phyloP scores from a whole-genome alignment of 2,329 filamentous ascomycete species.

The Pseudofabraea citricarpa region DNA sequence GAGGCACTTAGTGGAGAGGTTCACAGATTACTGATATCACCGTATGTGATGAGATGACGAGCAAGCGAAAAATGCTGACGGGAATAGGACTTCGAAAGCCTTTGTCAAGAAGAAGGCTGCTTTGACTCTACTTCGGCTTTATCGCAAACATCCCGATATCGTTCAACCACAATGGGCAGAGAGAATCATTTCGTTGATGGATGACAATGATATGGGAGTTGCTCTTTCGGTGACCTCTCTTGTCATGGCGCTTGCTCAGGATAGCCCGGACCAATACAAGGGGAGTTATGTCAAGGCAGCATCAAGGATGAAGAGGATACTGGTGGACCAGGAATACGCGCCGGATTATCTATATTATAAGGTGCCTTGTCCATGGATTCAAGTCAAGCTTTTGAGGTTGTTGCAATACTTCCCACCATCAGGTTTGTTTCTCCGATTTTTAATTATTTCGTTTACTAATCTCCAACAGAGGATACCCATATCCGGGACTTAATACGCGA shows the following conservation, averaged over 20 bases:
- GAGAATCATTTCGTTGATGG: slow-evolving; percentile 97
- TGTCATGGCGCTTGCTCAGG: slow-evolving; percentile 90
- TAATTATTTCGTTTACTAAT: too few species aligned
- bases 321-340: slow-evolving; percentile 85
- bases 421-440: slow-evolving; percentile 51
- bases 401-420: slow-evolving; percentile 96
- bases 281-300: slow-evolving; percentile 93
- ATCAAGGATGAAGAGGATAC: slow-evolving; percentile 79
- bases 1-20: slow-evolving; percentile 90
- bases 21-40: slow-evolving; percentile 88
- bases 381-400: slow-evolving; percentile 87
- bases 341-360: slow-evolving; percentile 98
- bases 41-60: slow-evolving; percentile 48
- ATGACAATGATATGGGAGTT: slow-evolving; percentile 90
- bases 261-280: slow-evolving; percentile 90
- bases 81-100: slow-evolving; percentile 70
- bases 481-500: slow-evolving; percentile 88
- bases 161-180: slow-evolving; percentile 97
- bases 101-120: slow-evolving; percentile 99
- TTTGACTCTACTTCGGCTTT: slow-evolving; percentile 84
- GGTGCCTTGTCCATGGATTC: slow-evolving; percentile 98
- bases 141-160: slow-evolving; percentile 90
- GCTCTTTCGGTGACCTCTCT: slow-evolving; percentile 92
- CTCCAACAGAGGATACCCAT: slow-evolving; percentile 75
- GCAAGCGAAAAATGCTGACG: neutral